A percentile compares a stretch with the other conserved stretches of the same genome.
Conservation (phyloP, 495 filamentous ascomycete species). For the Neurospora cerealis region DNA sequence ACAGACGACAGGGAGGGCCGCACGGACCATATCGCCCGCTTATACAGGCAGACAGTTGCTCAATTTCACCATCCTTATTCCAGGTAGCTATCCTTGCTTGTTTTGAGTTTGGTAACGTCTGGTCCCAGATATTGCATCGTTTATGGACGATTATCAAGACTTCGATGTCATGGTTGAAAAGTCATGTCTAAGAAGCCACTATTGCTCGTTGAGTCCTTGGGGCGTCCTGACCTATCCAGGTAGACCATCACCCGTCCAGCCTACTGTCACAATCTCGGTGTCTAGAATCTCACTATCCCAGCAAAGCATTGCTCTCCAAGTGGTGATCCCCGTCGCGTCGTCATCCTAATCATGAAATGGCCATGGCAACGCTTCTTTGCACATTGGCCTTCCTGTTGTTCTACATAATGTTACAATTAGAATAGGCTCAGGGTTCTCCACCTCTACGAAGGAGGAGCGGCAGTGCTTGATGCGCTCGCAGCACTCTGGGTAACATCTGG, state of each 20-base stretch:
- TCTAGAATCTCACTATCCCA: neutral
- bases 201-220: neutral
- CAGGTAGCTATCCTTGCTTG: neutral
- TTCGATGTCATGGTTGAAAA: neutral
- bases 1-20: neutral
- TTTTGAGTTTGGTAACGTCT: neutral
- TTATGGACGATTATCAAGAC: neutral
- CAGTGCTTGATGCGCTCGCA: slow-evolving; percentile 4
- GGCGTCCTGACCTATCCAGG: neutral
- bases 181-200: neutral
- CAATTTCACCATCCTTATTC: neutral
- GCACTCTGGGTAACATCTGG: neutral
- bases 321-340: neutral
- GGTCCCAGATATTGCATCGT: neutral
- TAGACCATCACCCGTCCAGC: neutral
- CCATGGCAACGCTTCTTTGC: neutral
- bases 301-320: neutral
- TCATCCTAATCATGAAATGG: neutral
- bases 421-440: neutral
- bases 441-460: slow-evolving; percentile 16
- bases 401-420: slow-evolving; percentile 8
- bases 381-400: neutral
- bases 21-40: slow-evolving; percentile 9
- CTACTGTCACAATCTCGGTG: neutral
- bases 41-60: neutral